Evolutionary conservation across 352 stramenopile genomes (phyloP).

Genomic region (Pythium scleroteichum): DNA sequence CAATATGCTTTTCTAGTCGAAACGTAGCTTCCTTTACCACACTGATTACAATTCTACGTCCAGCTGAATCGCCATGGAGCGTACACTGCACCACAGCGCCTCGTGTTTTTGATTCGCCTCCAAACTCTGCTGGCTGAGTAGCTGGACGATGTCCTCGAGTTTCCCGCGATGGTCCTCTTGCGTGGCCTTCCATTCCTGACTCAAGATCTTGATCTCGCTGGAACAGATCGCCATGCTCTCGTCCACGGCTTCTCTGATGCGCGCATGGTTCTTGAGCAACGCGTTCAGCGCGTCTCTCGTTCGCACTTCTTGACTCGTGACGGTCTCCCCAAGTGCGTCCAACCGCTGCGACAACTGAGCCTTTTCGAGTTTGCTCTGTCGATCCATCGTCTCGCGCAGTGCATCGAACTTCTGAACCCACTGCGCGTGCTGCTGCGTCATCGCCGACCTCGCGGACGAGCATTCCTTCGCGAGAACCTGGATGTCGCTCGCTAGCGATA

Average conservation of each 20-base stretch:
- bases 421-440: constrained; percentile 45
- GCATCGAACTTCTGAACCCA: constrained; percentile 42
- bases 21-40: neutral
- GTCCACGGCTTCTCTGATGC: constrained; percentile 51
- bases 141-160: constrained; percentile 16
- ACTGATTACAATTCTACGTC: constrained; percentile 37
- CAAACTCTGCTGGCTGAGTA: constrained; percentile 6
- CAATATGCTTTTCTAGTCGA: neutral
- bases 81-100: constrained; percentile 40
- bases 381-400: constrained; percentile 46
- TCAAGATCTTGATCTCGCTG: constrained; percentile 47
- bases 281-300: constrained; percentile 45
- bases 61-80: constrained; percentile 42
- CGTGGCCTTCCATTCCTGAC: constrained; percentile 40
- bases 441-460: constrained; percentile 27
- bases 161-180: constrained; percentile 33
- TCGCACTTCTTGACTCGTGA: constrained; percentile 40
- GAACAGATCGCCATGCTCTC: constrained; percentile 60
- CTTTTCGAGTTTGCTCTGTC: constrained; percentile 52
- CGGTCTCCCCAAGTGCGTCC: constrained; percentile 41
- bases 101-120: constrained; percentile 29
- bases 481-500: constrained; percentile 44
- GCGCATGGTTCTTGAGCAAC: constrained; percentile 53
- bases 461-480: constrained; percentile 51
- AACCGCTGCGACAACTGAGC: constrained; percentile 44